These are phyloP conservation scores for Podosphaera leucotricha DNA, from an alignment of 2,329 filamentous ascomycete genomes.

Conservation along the genomic window DNA sequence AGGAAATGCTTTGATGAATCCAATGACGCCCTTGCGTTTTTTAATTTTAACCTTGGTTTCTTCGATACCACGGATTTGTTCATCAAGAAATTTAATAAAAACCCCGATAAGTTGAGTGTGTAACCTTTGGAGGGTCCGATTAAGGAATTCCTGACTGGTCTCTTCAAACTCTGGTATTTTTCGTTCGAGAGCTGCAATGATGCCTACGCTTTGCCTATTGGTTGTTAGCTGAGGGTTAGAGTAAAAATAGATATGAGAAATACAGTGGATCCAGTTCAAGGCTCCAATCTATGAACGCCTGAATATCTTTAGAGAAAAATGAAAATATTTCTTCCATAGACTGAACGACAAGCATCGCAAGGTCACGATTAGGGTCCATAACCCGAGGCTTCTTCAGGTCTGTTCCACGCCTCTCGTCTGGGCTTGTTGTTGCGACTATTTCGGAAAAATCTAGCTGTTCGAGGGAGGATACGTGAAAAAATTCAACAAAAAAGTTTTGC, in stretches of 20 bases:
- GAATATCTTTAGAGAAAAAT: constrained; percentile 58
- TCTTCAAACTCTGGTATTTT: constrained; percentile 61
- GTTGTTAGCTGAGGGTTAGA: constrained; percentile 5
- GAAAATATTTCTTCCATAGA: constrained; percentile 76
- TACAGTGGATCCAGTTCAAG: constrained; percentile 59
- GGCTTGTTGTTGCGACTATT: constrained; percentile 39
- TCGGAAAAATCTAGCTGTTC: constrained; percentile 68
- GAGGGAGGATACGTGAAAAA: constrained; percentile 82
- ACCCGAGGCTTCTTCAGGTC: constrained; percentile 52
- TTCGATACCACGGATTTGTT: constrained; percentile 86
- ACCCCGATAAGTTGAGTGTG: constrained; percentile 49
- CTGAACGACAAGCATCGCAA: constrained; percentile 64
- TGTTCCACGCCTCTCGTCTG: constrained; percentile 43
- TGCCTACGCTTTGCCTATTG: constrained; percentile 62
- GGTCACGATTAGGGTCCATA: constrained; percentile 70
- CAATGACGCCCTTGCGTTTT: constrained; percentile 90
- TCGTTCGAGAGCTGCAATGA: constrained; percentile 58
- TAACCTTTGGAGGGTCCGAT: constrained; percentile 55
- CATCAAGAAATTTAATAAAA: constrained; percentile 77
- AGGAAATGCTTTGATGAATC: constrained; percentile 85
- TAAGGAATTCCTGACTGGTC: constrained; percentile 80
- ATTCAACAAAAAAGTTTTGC: constrained; percentile 91
- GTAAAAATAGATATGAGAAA: constrained; percentile 18
- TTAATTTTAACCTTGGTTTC: constrained; percentile 98
- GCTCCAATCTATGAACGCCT: constrained; percentile 64